Evolutionary conservation across 257 asterid species (phyloP).

Genomic region (Solanum neorickii): DNA sequence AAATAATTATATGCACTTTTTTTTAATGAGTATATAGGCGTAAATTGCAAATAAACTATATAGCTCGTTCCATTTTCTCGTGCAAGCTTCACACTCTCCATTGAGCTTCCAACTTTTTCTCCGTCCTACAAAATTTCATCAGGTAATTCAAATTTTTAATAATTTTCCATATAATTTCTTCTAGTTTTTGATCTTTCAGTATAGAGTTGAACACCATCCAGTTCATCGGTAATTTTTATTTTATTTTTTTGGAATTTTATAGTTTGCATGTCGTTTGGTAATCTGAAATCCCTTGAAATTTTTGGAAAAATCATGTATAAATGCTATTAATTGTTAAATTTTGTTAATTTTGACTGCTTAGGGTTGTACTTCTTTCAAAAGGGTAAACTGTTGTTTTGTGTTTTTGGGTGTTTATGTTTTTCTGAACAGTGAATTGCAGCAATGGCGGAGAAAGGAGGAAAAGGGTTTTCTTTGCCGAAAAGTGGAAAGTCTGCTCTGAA

Average conservation of each 20-base stretch:
- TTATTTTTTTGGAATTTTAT: background rate
- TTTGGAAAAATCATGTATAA: background rate
- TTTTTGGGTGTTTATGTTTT: background rate
- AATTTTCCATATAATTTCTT: background rate
- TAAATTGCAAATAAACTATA: background rate
- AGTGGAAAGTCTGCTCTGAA: conserved; percentile 12
- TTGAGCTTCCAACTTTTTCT: background rate
- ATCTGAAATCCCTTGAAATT: background rate
- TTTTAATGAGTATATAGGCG: background rate
- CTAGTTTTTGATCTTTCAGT: background rate
- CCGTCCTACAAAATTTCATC: background rate
- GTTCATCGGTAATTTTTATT: background rate
- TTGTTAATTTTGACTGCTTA: background rate
- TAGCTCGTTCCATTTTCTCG: background rate
- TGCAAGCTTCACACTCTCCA: background rate
- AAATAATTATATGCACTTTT: background rate
- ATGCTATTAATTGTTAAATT: background rate
- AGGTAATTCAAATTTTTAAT: background rate
- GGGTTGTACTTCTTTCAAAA: background rate
- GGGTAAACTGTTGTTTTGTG: background rate
- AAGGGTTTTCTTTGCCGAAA: conserved; percentile 16
- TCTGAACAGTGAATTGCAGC: background rate
- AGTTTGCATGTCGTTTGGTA: background rate
- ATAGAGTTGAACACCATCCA: background rate
- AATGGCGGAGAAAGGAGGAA: conserved; percentile 34